Percentiles rank a stretch among this genome's conserved stretches.
phyloP scores from a whole-genome alignment of 169 alveolate species.

The Cryptosporidium ubiquitum region DNA sequence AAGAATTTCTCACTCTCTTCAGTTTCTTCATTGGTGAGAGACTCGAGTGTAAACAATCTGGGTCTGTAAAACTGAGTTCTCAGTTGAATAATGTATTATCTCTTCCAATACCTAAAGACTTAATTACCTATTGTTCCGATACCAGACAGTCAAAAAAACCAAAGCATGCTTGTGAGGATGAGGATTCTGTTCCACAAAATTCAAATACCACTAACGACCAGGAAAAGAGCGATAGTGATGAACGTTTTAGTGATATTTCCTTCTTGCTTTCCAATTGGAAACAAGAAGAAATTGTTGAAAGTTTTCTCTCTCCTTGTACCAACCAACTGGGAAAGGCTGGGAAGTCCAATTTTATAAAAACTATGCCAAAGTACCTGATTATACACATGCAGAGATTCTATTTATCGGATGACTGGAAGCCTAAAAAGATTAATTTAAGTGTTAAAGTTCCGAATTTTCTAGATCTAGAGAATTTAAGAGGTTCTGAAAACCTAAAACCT shows the following conservation, averaged over 20 bases:
- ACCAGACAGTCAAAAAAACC: constrained; percentile 25
- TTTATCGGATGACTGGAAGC: constrained; percentile 79
- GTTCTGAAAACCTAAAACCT: constrained; percentile 75
- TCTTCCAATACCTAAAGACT: constrained; percentile 15
- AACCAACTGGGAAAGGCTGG: constrained; percentile 24
- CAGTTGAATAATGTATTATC: constrained; percentile 9
- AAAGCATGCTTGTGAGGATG: constrained; percentile 3
- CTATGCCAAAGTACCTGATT: constrained; percentile 77
- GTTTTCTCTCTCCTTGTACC: constrained; percentile 39
- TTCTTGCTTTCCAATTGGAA: constrained; percentile 21
- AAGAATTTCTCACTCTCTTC: background rate
- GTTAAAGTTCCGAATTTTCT: constrained; percentile 79
- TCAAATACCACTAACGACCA: background rate
- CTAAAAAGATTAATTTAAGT: constrained; percentile 76
- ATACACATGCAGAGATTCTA: constrained; percentile 79
- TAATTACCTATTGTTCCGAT: background rate
- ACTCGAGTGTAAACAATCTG: constrained; percentile 60
- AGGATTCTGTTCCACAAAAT: background rate
- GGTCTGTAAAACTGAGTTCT: background rate
- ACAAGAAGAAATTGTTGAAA: constrained; percentile 27
- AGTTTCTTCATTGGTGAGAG: constrained; percentile 21
- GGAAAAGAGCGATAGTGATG: background rate
- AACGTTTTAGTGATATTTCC: background rate
- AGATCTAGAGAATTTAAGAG: constrained; percentile 76
- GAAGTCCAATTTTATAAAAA: constrained; percentile 8